Conservation (phyloP, 768 basidiomycete genomes). For the Hydnomerulius pinastri region DNA sequence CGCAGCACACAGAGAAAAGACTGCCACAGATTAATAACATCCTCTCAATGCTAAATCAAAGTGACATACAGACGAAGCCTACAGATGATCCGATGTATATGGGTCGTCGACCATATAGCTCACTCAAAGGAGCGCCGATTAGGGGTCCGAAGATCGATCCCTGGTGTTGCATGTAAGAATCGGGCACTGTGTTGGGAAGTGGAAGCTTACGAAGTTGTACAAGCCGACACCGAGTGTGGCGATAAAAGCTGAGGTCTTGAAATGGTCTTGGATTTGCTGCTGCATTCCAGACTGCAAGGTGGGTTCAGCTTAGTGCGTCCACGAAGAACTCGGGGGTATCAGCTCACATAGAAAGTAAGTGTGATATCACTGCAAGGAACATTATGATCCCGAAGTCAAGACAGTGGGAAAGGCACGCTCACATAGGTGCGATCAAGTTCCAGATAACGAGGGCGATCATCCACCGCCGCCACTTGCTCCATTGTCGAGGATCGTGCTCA, state of each 20-base stretch:
- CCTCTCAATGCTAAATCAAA: background rate
- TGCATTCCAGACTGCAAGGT: slow-evolving; percentile 25
- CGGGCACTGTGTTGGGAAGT: background rate
- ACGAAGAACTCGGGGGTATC: background rate
- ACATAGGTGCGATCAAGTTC: slow-evolving; percentile 33
- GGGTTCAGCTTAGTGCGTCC: slow-evolving; percentile 1
- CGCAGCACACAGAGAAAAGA: slow-evolving; percentile 21
- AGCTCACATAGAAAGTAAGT: slow-evolving; percentile 29
- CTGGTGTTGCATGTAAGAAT: slow-evolving; percentile 3
- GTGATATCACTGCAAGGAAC: slow-evolving; percentile 20
- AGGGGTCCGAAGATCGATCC: slow-evolving; percentile 23
- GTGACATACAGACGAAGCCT: slow-evolving; percentile 18
- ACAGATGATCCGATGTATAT: slow-evolving; percentile 22
- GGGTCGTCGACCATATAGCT: slow-evolving; percentile 23
- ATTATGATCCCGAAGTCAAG: slow-evolving; percentile 5
- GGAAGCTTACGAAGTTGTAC: slow-evolving; percentile 18
- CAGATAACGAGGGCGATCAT: slow-evolving; percentile 29
- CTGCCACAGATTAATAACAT: slow-evolving; percentile 7
- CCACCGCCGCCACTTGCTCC: slow-evolving; percentile 31
- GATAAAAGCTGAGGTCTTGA: slow-evolving; percentile 12
- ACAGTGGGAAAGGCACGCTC: slow-evolving; percentile 4
- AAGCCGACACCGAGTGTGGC: slow-evolving; percentile 24
- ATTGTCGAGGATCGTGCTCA: slow-evolving; percentile 28
- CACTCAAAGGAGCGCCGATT: slow-evolving; percentile 24
- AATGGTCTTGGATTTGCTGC: slow-evolving; percentile 27